Base-by-base conservation (phyloP, 2,329 filamentous ascomycete genomes). In the Ceratocystiopsis minuta region DNA sequence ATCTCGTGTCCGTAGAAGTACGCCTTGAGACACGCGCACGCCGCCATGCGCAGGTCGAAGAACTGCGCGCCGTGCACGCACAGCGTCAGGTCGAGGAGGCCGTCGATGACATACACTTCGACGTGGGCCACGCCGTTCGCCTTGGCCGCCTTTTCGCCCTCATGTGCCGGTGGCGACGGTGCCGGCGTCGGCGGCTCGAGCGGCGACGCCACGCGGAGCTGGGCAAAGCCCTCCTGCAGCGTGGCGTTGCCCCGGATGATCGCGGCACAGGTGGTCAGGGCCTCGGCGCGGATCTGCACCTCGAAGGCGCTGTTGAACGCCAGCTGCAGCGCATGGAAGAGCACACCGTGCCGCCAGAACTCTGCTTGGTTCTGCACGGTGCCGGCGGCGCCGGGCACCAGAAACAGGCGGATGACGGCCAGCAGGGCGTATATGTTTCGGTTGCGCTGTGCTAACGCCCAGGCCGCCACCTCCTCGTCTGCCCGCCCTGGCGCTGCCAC, bases 361-460 rank as follows among this genome's bases (percentile, higher is more conserved):
- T 83, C 77, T 39, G 70, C 67, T 58, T 96, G 90, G 53, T 96
- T 98, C 48, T 81, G 75, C 31, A 73, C 64, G 2, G 86, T 92
- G 36, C 82, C 82, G 39, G 78, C 65, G 31, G 84, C 84, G n/a
- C 88, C 86, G 34, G 72, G 69, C 9, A 80, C 72, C 17, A 98
- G 66, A 55, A 98, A 95, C 45, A 96, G 67, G 50, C 86, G 78
- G 45, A 95, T 68, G 16, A 98, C 78, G 34, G 82, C 83, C 38
- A 96, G 65, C 36, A 95, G 68, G 35, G 88, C 90, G 68, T 90
- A 95, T 12, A 93, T 68, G 54, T 95, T 96, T 55, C 90, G 85
- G 55, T 90, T 87, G 45, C 76, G 74, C 53, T 92, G 82, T 16
- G 75, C 70, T 53, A 80, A 71, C 15, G 76, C 76, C 82, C 84